These are phyloP conservation scores for Globisporangium camurandrum DNA, from an alignment of 352 stramenopile genomes.

Conservation along the genomic window DNA sequence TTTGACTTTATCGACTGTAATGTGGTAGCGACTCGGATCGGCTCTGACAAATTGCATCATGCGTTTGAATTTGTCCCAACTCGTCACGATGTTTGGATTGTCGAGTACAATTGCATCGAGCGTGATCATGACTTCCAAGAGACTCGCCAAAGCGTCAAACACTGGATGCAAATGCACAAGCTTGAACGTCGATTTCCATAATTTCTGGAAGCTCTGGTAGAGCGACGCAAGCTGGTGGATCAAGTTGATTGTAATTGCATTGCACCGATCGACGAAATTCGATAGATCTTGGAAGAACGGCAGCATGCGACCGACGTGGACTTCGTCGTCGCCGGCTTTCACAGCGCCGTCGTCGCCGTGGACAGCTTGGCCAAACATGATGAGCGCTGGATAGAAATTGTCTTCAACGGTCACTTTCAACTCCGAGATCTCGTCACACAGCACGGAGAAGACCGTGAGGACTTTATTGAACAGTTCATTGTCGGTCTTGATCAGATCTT, in stretches of 20 bases:
- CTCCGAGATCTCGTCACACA: conserved; percentile 88
- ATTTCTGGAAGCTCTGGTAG: conserved; percentile 82
- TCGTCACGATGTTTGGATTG: conserved; percentile 79
- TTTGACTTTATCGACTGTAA: conserved; percentile 76
- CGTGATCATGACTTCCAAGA: conserved; percentile 85
- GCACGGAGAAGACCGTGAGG: conserved; percentile 81
- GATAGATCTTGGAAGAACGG: conserved; percentile 87
- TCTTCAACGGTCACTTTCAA: conserved; percentile 86
- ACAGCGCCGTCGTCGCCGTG: conserved; percentile 63
- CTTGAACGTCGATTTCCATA: conserved; percentile 88
- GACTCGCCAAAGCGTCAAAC: conserved; percentile 65
- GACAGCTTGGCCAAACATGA: conserved; percentile 83
- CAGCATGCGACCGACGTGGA: conserved; percentile 82
- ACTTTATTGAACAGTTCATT: conserved; percentile 89
- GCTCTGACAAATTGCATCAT: conserved; percentile 89
- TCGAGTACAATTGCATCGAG: conserved; percentile 85
- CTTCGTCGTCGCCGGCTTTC: conserved; percentile 73
- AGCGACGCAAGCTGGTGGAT: conserved; percentile 86
- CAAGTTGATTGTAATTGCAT: conserved; percentile 85
- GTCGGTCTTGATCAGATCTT: conserved; percentile 85
- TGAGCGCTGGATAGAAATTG: conserved; percentile 84
- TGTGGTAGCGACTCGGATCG: conserved; percentile 73
- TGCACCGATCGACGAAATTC: conserved; percentile 88
- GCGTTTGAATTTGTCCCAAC: conserved; percentile 89
- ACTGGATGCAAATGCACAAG: conserved; percentile 76